A percentile compares a stretch with the other conserved stretches of the same genome.
Evolutionary conservation across 2,329 filamentous ascomycete genomes (phyloP).

Genomic region (Cryphonectria japonica): DNA sequence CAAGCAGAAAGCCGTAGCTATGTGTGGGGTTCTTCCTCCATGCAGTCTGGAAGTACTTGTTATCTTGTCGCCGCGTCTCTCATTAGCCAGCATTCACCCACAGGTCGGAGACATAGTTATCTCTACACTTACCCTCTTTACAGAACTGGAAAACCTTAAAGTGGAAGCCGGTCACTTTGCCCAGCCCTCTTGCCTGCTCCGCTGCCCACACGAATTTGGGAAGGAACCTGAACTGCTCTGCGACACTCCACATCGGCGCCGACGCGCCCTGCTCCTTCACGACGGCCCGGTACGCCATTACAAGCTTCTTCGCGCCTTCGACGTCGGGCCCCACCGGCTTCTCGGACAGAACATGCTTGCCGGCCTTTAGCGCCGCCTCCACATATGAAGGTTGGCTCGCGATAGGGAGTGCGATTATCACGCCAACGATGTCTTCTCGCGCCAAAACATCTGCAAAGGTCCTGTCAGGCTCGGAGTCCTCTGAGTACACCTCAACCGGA

Average conservation of each 20-base stretch:
- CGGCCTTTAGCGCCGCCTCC: conserved; percentile 58
- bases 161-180: conserved; percentile 51
- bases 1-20: conserved; percentile 74
- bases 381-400: conserved; percentile 59
- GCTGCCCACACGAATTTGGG: conserved; percentile 57
- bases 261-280: conserved; percentile 39
- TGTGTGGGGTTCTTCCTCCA: conserved; percentile 69
- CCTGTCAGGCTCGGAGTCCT: conserved; percentile 51
- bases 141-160: conserved; percentile 49
- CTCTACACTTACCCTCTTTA: conserved; percentile 31
- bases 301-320: conserved; percentile 40
- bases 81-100: background rate
- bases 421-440: conserved; percentile 54
- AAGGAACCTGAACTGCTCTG: conserved; percentile 72
- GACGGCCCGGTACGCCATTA: conserved; percentile 43
- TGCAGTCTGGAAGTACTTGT: conserved; percentile 51
- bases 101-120: no score
- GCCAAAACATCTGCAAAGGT: conserved; percentile 52
- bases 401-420: conserved; percentile 64
- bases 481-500: conserved; percentile 56
- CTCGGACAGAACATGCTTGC: conserved; percentile 52
- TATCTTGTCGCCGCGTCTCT: conserved; percentile 26
- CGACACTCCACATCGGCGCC: conserved; percentile 52
- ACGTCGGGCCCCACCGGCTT: conserved; percentile 46
- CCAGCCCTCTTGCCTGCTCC: conserved; percentile 53